Conservation (phyloP, 495 filamentous ascomycete genomes). For the Durotheca rogersii region DNA sequence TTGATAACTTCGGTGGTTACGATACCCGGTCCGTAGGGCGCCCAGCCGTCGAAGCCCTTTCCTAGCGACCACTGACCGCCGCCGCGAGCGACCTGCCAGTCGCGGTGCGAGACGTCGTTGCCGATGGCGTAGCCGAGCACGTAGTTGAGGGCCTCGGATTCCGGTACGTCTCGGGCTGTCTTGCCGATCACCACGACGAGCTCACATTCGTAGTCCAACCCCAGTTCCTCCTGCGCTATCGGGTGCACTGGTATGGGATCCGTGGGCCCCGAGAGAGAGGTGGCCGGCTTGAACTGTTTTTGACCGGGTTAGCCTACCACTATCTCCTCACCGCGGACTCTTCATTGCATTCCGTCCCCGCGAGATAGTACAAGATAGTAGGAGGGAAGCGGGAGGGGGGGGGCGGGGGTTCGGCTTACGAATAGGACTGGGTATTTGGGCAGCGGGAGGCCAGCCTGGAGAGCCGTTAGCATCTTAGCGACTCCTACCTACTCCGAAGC, state of each 20-base stretch:
- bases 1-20: constrained; percentile 64
- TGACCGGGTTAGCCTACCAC: background rate
- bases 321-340: too few species aligned
- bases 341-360: too few species aligned
- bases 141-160: constrained; percentile 67
- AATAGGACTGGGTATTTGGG: constrained; percentile 79
- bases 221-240: constrained; percentile 54
- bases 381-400: background rate
- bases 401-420: constrained; percentile 40
- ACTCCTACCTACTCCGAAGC: constrained; percentile 1
- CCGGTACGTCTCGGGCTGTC: constrained; percentile 64
- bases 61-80: constrained; percentile 80
- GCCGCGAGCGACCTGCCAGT: constrained; percentile 78
- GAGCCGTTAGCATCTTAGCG: background rate
- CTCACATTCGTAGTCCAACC: constrained; percentile 85
- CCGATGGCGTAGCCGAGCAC: constrained; percentile 80
- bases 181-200: constrained; percentile 78
- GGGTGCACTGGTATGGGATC: constrained; percentile 67
- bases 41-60: constrained; percentile 88
- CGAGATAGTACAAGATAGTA: too few species aligned
- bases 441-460: constrained; percentile 67
- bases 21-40: constrained; percentile 82
- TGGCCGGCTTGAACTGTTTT: constrained; percentile 71
- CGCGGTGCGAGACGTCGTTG: constrained; percentile 81
- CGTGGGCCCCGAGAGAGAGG: constrained; percentile 66